Conservation (phyloP, 2,329 filamentous ascomycete species). For the Cercospora zeae-maydis region DNA sequence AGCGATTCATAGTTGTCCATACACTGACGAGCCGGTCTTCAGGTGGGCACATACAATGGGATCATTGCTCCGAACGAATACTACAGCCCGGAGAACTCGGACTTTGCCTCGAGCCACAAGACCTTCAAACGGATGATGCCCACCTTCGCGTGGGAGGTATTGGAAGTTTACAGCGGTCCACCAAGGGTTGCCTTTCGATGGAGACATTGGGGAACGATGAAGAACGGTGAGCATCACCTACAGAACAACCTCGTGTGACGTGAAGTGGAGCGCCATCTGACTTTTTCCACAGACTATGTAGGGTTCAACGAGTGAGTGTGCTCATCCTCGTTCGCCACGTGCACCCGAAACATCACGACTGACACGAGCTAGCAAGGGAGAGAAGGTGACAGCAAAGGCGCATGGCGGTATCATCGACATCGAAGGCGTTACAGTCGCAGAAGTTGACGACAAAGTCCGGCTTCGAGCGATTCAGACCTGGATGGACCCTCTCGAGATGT, state of each 20-base stretch:
- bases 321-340: background rate
- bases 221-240: slow-evolving; percentile 39
- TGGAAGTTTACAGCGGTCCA: slow-evolving; percentile 64
- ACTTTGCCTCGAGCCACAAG: slow-evolving; percentile 64
- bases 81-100: slow-evolving; percentile 59
- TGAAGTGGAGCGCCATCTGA: background rate
- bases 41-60: slow-evolving; percentile 65
- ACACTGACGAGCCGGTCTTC: background rate
- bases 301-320: slow-evolving; percentile 59
- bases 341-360: slow-evolving; percentile 10
- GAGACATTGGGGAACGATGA: slow-evolving; percentile 67
- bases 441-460: slow-evolving; percentile 58
- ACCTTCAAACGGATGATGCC: slow-evolving; percentile 72
- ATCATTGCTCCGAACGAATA: slow-evolving; percentile 61
- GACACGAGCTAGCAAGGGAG: slow-evolving; percentile 50
- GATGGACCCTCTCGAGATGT: slow-evolving; percentile 66
- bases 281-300: slow-evolving; percentile 54
- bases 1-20: background rate
- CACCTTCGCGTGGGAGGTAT: slow-evolving; percentile 66
- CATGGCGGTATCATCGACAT: slow-evolving; percentile 62
- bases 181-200: slow-evolving; percentile 62
- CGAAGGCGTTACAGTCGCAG: slow-evolving; percentile 60
- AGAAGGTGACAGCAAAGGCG: slow-evolving; percentile 60
- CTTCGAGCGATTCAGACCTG: slow-evolving; percentile 60
- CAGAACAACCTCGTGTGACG: background rate